Base-by-base conservation (phyloP, 305 asterid species). In the Salvia sclarea region DNA sequence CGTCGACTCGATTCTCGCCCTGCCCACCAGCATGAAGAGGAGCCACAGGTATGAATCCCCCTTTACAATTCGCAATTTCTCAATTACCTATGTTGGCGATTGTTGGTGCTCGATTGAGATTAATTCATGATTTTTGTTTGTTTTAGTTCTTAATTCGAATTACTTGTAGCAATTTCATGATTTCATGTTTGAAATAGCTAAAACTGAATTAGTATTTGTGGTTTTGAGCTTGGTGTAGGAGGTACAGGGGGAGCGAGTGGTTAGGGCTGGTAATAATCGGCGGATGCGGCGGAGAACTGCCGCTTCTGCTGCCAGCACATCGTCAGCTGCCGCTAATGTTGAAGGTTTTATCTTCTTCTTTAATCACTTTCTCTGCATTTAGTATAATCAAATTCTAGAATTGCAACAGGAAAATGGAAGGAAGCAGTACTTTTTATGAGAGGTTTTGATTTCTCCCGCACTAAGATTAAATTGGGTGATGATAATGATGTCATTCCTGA, bases 251-350 rank as follows among this genome's bases (percentile, higher is more conserved):
- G 96, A 87, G 66, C 76, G 88, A 48, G 92, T 86, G 58, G 92
- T 90, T 30, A 83, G 97, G 78, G 91, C 82, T 37, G 82, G 77
- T 60, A 81, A 78, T 57, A 52, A 79, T 41, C 81, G 96, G 53
- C 89, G 97, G 45, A 93, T 93, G 98, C 95, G 98, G 50, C 84
- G 98, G 76, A 84, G 98, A 76, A 69, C 92, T 48, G 89, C 86
- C 21, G 83, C 89, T 74, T 72, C 95, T 70, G 87, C 82, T 75
- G 94, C 95, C 70, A 84, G 98, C 80, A 69, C 98, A 59, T 93
- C 98, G 24, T 79, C 89, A 9, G 87, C 93, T 31, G 80, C 88
- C 2, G 90, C 88, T 13, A 58, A 81, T 50, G 81, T 64, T 24
- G 95, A 93, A 79, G 98, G 98, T 92, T 66, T 37, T 43, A n/a